Conservation (phyloP, 2,329 filamentous ascomycete genomes). For the Aspergillus pseudoglaucus region DNA sequence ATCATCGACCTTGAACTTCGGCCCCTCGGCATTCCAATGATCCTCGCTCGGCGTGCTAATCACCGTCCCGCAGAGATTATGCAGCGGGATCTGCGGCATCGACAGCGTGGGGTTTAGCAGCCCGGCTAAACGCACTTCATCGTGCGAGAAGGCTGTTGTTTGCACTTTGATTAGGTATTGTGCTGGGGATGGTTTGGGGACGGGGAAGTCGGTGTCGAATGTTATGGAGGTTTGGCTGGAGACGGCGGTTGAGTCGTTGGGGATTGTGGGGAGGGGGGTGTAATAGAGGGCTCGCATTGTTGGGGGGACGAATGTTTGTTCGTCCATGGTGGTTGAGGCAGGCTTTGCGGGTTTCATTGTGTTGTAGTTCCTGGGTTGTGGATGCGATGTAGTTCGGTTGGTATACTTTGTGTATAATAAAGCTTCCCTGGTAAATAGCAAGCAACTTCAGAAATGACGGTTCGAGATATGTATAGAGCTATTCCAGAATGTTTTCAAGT, state of each 20-base stretch:
- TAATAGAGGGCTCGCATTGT: slow-evolving; percentile 37
- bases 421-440: not conserved
- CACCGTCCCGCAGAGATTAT: slow-evolving; percentile 36
- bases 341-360: slow-evolving; percentile 18
- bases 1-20: slow-evolving; percentile 36
- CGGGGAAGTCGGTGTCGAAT: slow-evolving; percentile 31
- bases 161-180: slow-evolving; percentile 38
- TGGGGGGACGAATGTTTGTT: slow-evolving; percentile 29
- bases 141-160: slow-evolving; percentile 33
- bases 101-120: slow-evolving; percentile 22
- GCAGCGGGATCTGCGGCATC: slow-evolving; percentile 32
- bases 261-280: slow-evolving; percentile 15
- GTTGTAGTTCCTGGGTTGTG: not conserved
- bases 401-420: not conserved
- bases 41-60: slow-evolving; percentile 29
- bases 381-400: not conserved
- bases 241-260: slow-evolving; percentile 6
- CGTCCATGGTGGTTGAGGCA: slow-evolving; percentile 25
- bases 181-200: slow-evolving; percentile 26
- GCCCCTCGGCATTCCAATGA: slow-evolving; percentile 22
- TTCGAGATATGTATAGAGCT: no score
- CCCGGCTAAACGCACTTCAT: slow-evolving; percentile 26
- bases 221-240: slow-evolving; percentile 17
- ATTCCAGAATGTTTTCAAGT: no score
- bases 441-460: no score